Percentiles rank a stretch among this genome's conserved stretches.
phyloP scores from a whole-genome alignment of 228 moss, liverwort and hornwort species.

The Sphagnum fallax region DNA sequence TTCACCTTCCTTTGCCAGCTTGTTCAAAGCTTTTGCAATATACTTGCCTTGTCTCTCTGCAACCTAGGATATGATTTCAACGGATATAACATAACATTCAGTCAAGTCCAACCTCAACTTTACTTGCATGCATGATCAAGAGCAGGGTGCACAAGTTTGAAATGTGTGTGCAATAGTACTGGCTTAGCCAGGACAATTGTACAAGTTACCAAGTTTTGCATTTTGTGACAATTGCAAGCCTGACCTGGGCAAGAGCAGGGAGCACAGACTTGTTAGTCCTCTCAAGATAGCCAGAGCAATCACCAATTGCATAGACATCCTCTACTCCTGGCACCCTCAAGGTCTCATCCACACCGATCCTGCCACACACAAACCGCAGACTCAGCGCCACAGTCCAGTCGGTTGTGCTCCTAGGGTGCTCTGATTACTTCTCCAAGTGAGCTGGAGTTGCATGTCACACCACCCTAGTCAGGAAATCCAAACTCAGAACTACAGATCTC shows the following conservation, averaged over 20 bases:
- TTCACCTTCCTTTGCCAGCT: slow-evolving; percentile 18
- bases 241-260: slow-evolving; percentile 59
- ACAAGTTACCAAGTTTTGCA: no score
- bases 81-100: neutral
- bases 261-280: slow-evolving; percentile 41
- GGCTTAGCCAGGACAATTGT: no score
- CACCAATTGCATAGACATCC: slow-evolving; percentile 51
- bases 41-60: slow-evolving; percentile 54
- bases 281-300: slow-evolving; percentile 51
- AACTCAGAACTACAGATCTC: no score
- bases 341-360: slow-evolving; percentile 44
- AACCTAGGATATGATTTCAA: slow-evolving; percentile 15
- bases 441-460: no score
- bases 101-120: no score
- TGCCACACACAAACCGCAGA: slow-evolving; percentile 1
- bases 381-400: no score
- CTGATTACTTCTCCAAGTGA: no score
- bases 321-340: slow-evolving; percentile 33
- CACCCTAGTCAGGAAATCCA: no score
- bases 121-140: no score
- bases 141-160: no score
- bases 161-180: no score
- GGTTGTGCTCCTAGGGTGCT: no score
- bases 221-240: neutral
- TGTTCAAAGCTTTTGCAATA: slow-evolving; percentile 31